Evolutionary conservation across 192 early-diverging fungal genomes (phyloP), one percentile per base, ranked within the genome.

Genomic region (Backusella luteola): DNA sequence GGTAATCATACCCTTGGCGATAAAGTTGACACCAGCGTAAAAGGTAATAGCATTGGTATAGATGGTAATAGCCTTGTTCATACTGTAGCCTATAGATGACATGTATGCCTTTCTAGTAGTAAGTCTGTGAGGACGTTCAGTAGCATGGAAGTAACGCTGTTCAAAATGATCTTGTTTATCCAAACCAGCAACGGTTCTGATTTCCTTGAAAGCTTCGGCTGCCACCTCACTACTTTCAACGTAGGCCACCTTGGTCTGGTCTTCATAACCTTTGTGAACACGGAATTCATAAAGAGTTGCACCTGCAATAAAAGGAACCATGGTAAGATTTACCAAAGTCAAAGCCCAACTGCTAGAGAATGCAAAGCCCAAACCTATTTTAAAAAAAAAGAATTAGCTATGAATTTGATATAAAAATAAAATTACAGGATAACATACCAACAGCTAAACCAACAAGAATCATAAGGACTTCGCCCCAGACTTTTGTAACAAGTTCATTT

Each of bases 181-280:
- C 23, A 98, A 84, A 1, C 94, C 87, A 29, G 92, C 89, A 35
- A 98, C 93, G 1, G 96, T 98, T 67, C 94, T 92, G 34, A 98
- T 92, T 66, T 94, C 91, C 34, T 88, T 81, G 21, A 97, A 91
- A 8, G 94, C 92, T 82, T 98, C 95, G 76, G 87, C 85, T 19
- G 95, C 94, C 56, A 94, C 88, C 80, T 95, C 90, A 67, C 92
- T 93, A 9, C 91, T 91, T 38, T 85, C 76, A 71, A 93, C 92
- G 84, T 96, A 94, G 2, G 93, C 90, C 52, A 79, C 85, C 78
- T 92, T 92, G 15, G 88, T 90, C 72, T 86, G 84, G 29, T 84
- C 84, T 46, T 87, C 90, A 71, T 84, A 93, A 59, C 91, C 92
- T 46, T 76, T 77, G 72, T 90, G 71, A 1, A 80, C 73, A 39